These are phyloP conservation scores for Fusarium bulbicola DNA, from an alignment of 2,329 filamentous ascomycete species.

Conservation along the genomic window DNA sequence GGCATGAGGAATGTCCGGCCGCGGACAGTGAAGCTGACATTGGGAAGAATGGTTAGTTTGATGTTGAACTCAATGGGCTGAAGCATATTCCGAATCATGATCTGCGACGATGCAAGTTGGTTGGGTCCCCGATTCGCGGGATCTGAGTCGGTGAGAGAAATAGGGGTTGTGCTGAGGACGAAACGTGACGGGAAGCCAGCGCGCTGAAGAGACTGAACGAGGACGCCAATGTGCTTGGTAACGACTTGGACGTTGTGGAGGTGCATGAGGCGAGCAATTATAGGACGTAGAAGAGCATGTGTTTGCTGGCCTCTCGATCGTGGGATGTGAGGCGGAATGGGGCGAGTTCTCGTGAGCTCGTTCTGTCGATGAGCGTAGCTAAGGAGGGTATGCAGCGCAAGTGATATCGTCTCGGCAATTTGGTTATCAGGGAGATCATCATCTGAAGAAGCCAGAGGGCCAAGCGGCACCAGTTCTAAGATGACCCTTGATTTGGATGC, in stretches of 20 bases:
- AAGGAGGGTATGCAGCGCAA: constrained; percentile 79
- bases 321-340: constrained; percentile 53
- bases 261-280: constrained; percentile 60
- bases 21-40: constrained; percentile 53
- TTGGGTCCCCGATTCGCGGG: constrained; percentile 45
- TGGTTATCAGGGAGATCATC: constrained; percentile 52
- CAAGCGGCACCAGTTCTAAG: constrained; percentile 74
- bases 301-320: constrained; percentile 52
- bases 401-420: constrained; percentile 71
- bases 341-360: constrained; percentile 72
- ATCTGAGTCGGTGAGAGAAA: constrained; percentile 41
- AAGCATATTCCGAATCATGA: constrained; percentile 55
- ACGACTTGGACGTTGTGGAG: constrained; percentile 52
- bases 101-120: constrained; percentile 54
- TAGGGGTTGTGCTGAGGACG: constrained; percentile 52
- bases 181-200: constrained; percentile 58
- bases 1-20: constrained; percentile 56
- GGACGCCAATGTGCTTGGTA: constrained; percentile 53
- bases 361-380: constrained; percentile 82
- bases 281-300: constrained; percentile 61
- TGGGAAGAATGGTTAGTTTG: constrained; percentile 57
- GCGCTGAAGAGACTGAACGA: constrained; percentile 55
- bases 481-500: constrained; percentile 63
- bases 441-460: constrained; percentile 48
- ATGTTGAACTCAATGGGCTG: constrained; percentile 54